Evolutionary conservation across 2,329 filamentous ascomycete genomes (phyloP).

Genomic region (Byssoonygena ceratinophila): DNA sequence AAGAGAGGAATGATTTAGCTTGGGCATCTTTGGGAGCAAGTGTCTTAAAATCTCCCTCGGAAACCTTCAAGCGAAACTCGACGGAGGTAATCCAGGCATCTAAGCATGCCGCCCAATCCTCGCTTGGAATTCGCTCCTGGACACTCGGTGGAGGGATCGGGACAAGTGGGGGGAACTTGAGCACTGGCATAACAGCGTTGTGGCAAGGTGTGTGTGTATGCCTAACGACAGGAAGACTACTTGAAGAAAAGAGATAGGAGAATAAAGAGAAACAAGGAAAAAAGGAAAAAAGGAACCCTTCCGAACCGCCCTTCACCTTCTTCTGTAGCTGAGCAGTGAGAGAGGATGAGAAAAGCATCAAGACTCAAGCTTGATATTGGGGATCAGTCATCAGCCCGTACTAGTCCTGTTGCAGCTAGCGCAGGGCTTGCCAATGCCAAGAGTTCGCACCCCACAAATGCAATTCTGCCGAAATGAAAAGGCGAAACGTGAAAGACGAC

Average conservation of each 20-base stretch:
- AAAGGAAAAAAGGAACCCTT: neutral
- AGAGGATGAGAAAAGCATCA: no score
- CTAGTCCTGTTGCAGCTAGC: neutral
- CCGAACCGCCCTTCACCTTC: no score
- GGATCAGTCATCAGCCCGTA: neutral
- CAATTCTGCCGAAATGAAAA: neutral
- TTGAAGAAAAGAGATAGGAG: no score
- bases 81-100: slow-evolving; percentile 64
- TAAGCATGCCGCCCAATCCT: slow-evolving; percentile 69
- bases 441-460: slow-evolving; percentile 2
- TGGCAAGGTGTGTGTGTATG: no score
- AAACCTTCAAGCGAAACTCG: slow-evolving; percentile 52
- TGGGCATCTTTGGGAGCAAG: slow-evolving; percentile 48
- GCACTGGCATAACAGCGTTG: slow-evolving; percentile 29
- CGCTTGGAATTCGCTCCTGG: slow-evolving; percentile 53
- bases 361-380: neutral
- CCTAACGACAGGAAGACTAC: no score
- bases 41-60: slow-evolving; percentile 46
- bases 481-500: no score
- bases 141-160: slow-evolving; percentile 62
- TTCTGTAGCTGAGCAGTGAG: no score
- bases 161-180: slow-evolving; percentile 56
- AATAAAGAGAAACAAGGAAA: neutral
- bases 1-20: slow-evolving; percentile 52
- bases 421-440: neutral